These are phyloP conservation scores for Mucor sp. DNA, from an alignment of 371 early-diverging fungal species.

Conservation along the genomic window DNA sequence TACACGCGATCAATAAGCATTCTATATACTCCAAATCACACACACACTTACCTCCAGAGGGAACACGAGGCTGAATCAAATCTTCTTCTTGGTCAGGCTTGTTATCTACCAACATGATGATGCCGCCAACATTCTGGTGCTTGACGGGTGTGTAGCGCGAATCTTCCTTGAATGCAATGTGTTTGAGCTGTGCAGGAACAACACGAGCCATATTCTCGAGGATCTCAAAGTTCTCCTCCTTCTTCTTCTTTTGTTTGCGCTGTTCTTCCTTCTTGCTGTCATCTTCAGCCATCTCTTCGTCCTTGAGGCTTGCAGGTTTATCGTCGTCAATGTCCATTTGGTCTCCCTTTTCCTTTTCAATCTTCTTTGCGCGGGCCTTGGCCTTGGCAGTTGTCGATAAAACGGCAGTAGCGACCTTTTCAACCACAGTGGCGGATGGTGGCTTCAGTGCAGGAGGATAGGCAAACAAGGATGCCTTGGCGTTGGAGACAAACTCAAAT, in stretches of 20 bases:
- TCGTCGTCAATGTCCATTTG: slow-evolving; percentile 59
- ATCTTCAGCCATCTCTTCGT: slow-evolving; percentile 49
- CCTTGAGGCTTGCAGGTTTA: slow-evolving; percentile 35
- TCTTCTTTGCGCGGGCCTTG: slow-evolving; percentile 87
- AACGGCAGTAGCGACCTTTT: slow-evolving; percentile 86
- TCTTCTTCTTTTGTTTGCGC: slow-evolving; percentile 57
- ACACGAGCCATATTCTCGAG: slow-evolving; percentile 90
- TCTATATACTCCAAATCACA: neutral
- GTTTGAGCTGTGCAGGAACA: slow-evolving; percentile 84
- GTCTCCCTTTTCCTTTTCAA: slow-evolving; percentile 70
- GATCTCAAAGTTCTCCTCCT: slow-evolving; percentile 72
- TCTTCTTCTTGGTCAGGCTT: slow-evolving; percentile 64
- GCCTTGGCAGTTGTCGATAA: slow-evolving; percentile 95
- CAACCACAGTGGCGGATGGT: slow-evolving; percentile 62
- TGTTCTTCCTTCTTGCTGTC: slow-evolving; percentile 39
- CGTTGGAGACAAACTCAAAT: slow-evolving; percentile 83
- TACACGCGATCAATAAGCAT: neutral
- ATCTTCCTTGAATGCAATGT: slow-evolving; percentile 81
- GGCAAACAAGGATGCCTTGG: slow-evolving; percentile 88
- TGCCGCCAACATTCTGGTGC: slow-evolving; percentile 76
- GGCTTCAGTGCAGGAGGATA: slow-evolving; percentile 88
- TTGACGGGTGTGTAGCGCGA: slow-evolving; percentile 90
- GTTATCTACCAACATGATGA: slow-evolving; percentile 73
- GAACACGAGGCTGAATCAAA: slow-evolving; percentile 59
- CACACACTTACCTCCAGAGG: slow-evolving; percentile 43